Evolutionary conservation across 2,329 filamentous ascomycete genomes (phyloP), one percentile per base, ranked within the genome.

Genomic region (Emergomyces africanus): DNA sequence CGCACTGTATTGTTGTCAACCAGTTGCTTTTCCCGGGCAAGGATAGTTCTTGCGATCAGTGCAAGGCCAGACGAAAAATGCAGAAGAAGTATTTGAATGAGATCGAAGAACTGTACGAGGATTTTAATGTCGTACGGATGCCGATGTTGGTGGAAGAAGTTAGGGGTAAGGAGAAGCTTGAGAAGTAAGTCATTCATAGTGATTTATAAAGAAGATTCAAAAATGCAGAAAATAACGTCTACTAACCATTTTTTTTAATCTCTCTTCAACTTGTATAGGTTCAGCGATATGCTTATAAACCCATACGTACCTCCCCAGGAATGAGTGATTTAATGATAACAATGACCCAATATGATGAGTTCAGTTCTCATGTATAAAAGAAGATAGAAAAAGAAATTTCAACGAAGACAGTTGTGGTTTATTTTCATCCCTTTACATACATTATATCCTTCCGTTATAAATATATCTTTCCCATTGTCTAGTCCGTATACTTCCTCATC

Each of bases 51-150:
- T 99, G 94, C 75, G 90, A 96, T 63, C 94, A 99, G 79, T 99
- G 94, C 76, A 95, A 90, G 71, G 88, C 94, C 51, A 81, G 94
- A 64, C 81, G 91, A 69, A 95, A 95, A 79, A 99, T 99, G 94
- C 94, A 99, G 80, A 94, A 90, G 80, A 99, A 99, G 79, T 99
- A 99, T 72, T 81, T 99, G 49, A 91, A 97, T 71, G 92, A 99
- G 80, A 97, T 97, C 68, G 91, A 95, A 76, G 94, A 99, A 78
- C 77, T 99, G 61, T 99, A 99, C 72, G 91, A 96, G 70, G 94
- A 99, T 74, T 99, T 99, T 78, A 96, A 99, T 71, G 91, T 99
- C 44, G 92, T 99, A 66, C 92, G 92, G 80, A 97, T 99, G 91
- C 94, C 94, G 42, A 75, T 99, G 69, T 77, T 99, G 61, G 89